A percentile compares a stretch with the other conserved stretches of the same genome.
phyloP scores from a whole-genome alignment of 2,329 filamentous ascomycete genomes.

The Ophiostoma ulmi region DNA sequence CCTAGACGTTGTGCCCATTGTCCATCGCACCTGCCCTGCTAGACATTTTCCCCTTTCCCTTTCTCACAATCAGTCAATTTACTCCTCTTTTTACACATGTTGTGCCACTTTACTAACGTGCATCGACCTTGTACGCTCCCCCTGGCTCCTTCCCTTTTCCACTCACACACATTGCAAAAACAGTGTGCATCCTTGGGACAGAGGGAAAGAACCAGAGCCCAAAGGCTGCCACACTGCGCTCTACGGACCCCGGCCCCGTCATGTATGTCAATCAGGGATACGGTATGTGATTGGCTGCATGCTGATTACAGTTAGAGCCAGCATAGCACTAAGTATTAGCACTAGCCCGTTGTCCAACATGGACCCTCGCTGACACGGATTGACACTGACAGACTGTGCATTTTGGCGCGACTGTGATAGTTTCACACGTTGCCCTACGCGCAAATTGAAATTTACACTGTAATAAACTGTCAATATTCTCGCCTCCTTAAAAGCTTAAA shows the following conservation, averaged over 20 bases:
- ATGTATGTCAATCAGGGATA: slow-evolving; percentile 28
- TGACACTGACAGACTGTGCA: not conserved
- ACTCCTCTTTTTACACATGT: slow-evolving; percentile 5
- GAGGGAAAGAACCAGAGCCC: not conserved
- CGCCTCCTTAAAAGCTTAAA: not conserved
- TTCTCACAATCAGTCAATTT: not conserved
- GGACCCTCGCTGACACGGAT: not conserved
- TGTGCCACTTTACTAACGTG: slow-evolving; percentile 7
- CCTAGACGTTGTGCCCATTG: not conserved
- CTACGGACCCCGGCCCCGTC: slow-evolving; percentile 22
- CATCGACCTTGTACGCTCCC: not conserved
- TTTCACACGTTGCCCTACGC: not conserved
- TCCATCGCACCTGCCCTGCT: not conserved
- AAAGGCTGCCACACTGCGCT: slow-evolving; percentile 14
- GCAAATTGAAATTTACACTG: not conserved
- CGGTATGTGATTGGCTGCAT: slow-evolving; percentile 25
- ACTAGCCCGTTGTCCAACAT: not conserved
- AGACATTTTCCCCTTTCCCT: slow-evolving; percentile 5
- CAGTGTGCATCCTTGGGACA: slow-evolving; percentile 1
- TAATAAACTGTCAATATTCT: not conserved
- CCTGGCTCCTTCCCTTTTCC: slow-evolving; percentile 8
- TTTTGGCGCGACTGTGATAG: not conserved
- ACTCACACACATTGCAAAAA: not conserved
- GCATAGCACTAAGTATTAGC: slow-evolving; percentile 9
- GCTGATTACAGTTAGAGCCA: not conserved